phyloP scores from a whole-genome alignment of 257 asterid genomes.

The Striga asiatica region DNA sequence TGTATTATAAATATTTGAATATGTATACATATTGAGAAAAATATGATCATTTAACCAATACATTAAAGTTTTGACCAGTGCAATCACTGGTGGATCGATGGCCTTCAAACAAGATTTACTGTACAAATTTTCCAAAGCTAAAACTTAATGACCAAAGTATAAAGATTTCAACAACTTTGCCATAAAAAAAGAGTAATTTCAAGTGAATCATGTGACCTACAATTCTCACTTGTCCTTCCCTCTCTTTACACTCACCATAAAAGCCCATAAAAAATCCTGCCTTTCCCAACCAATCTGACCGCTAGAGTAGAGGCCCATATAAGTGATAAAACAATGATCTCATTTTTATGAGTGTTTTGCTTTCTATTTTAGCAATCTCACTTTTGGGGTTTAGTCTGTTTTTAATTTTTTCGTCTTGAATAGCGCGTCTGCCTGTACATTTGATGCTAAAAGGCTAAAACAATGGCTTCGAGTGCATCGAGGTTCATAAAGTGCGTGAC shows the following conservation, averaged over 20 bases:
- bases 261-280: slow-evolving; percentile 19
- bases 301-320: slow-evolving; percentile 14
- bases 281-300: slow-evolving; percentile 32
- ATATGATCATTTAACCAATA: too few relatives aligned
- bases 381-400: too few relatives aligned
- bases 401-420: too few relatives aligned
- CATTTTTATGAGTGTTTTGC: not conserved
- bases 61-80: too few relatives aligned
- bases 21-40: too few relatives aligned
- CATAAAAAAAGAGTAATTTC: not conserved
- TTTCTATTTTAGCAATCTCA: slow-evolving; percentile 3
- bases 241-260: not conserved
- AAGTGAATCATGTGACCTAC: not conserved
- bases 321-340: not conserved
- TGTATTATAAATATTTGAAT: too few relatives aligned
- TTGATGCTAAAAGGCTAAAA: slow-evolving; percentile 20
- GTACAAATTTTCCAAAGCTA: not conserved
- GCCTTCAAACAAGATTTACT: too few relatives aligned
- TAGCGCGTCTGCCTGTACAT: not conserved
- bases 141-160: not conserved
- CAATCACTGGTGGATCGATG: too few relatives aligned
- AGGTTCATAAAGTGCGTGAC: slow-evolving; percentile 97
- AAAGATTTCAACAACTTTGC: not conserved
- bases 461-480: slow-evolving; percentile 77
- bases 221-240: not conserved